Percentiles rank a stretch among this genome's conserved stretches.
Conservation (phyloP, 2,329 filamentous ascomycete genomes). For the Hymenoscyphus salicellus region DNA sequence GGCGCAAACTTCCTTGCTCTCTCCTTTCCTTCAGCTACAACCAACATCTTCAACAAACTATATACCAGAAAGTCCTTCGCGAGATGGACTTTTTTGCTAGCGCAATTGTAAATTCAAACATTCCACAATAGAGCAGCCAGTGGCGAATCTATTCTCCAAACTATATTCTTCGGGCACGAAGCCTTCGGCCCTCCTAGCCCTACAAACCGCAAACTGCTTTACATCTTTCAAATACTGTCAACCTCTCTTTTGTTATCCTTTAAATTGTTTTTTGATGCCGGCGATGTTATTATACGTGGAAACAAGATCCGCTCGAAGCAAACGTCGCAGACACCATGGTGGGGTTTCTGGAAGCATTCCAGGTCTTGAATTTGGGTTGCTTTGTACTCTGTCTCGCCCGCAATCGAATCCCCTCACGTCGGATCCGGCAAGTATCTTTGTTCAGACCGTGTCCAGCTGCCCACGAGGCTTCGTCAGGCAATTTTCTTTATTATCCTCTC, state of each 20-base stretch:
- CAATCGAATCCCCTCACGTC: not conserved
- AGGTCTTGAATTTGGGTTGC: not conserved
- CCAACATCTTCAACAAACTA: too few relatives aligned
- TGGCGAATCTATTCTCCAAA: too few relatives aligned
- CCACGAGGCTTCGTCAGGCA: not conserved
- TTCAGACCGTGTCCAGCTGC: not conserved
- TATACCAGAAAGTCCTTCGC: too few relatives aligned
- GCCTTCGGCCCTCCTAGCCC: too few relatives aligned
- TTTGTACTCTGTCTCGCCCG: conserved; percentile 2
- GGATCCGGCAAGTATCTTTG: conserved; percentile 2
- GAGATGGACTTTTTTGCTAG: too few relatives aligned
- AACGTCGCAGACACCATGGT: not conserved
- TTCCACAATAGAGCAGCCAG: too few relatives aligned
- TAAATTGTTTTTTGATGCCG: not conserved
- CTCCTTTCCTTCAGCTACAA: too few relatives aligned
- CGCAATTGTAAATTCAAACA: too few relatives aligned
- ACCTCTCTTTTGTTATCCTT: not conserved
- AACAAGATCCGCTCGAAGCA: not conserved
- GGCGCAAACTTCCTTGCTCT: too few relatives aligned
- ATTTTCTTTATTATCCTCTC: not conserved
- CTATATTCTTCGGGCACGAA: too few relatives aligned
- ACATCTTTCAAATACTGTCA: too few relatives aligned
- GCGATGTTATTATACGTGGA: not conserved
- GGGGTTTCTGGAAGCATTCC: not conserved
- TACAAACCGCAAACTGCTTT: too few relatives aligned